Evolutionary conservation across 192 early-diverging fungal species (phyloP), one percentile per base, ranked within the genome.

Genomic region (Phlyctochytrium planicorne): DNA sequence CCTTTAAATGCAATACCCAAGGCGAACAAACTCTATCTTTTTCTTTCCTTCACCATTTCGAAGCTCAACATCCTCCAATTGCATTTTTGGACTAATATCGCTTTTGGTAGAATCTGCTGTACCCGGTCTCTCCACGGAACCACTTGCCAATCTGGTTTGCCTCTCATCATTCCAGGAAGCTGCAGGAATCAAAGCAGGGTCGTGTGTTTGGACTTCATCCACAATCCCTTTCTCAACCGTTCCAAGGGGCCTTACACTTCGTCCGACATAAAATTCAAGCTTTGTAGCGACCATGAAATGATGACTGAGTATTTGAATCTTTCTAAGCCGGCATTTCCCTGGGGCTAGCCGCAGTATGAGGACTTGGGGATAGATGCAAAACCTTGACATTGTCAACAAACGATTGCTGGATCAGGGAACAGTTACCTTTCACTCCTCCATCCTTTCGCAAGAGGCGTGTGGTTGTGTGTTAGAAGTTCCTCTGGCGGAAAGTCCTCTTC

Each of bases 221-320:
- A 25, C 6, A 27, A 57, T 57, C 12, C 53, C 67, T 24, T 53
- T 32, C 29, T 2, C 20, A 17, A 27, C 70, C 3, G 50, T 27
- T 17, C 63, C 55, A 4, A 14, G 55, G 10, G 55, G 55, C 25
- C 55, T 12, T 6, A 57, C 27, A 27, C 55, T 57, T 6, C 55
- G 10, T 14, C 90, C 90, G 62, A 90, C 75, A 68, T 79, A 91
- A 53, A 93, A 78, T 53, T 91, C 90, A 3, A 93, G 69, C 65
- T 81, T 85, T 20, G 85, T 82, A 0, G 91, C 76, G 50, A 92
- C 91, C 68, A 89, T 93, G 80, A 85, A 91, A 60, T 93, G 90
- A 69, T 93, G 91, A 17, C 84, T 83, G 14, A 93, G 67, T 24
- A 92, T 68, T 59, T 93, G 84, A 60, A 93, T 74, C 68, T 89